Evolutionary conservation across 805 yeast genomes (phyloP).

Genomic region (Saturnispora serradocipensis): DNA sequence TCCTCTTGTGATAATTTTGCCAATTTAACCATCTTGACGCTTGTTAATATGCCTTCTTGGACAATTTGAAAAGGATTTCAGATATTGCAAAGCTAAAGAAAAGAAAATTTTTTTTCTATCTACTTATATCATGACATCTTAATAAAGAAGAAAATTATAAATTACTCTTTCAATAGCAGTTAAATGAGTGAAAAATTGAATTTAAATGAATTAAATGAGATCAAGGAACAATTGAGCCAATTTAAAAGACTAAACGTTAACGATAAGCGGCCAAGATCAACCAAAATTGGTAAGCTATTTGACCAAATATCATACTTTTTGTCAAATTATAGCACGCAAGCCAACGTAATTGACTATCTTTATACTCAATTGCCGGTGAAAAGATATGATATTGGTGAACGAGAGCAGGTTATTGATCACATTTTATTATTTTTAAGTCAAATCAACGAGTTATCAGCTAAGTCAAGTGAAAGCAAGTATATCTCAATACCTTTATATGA

Average conservation of each 20-base stretch:
- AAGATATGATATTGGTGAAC: neutral
- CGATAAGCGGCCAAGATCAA: conserved; percentile 21
- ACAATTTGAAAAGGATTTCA: neutral
- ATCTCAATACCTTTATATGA: conserved; percentile 77
- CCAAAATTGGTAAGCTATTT: conserved; percentile 27
- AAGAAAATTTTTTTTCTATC: neutral
- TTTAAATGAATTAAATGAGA: conserved; percentile 10
- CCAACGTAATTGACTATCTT: conserved; percentile 7
- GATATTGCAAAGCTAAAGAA: neutral
- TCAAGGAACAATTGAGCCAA: conserved; percentile 18
- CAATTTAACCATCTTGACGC: conserved; percentile 19
- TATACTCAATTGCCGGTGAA: neutral
- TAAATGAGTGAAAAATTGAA: neutral
- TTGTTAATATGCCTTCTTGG: neutral
- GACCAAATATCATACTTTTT: conserved; percentile 19
- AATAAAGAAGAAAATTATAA: neutral
- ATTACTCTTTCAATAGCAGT: neutral
- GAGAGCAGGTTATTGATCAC: neutral
- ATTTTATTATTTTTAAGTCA: neutral
- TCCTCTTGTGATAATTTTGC: conserved; percentile 54
- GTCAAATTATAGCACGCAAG: conserved; percentile 4
- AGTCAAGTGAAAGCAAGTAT: conserved; percentile 15
- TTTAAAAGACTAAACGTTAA: conserved; percentile 18
- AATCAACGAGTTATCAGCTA: neutral
- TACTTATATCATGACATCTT: neutral